phyloP scores from a whole-genome alignment of 176 grass and related monocot genomes.

The Aegilops umbellulata region DNA sequence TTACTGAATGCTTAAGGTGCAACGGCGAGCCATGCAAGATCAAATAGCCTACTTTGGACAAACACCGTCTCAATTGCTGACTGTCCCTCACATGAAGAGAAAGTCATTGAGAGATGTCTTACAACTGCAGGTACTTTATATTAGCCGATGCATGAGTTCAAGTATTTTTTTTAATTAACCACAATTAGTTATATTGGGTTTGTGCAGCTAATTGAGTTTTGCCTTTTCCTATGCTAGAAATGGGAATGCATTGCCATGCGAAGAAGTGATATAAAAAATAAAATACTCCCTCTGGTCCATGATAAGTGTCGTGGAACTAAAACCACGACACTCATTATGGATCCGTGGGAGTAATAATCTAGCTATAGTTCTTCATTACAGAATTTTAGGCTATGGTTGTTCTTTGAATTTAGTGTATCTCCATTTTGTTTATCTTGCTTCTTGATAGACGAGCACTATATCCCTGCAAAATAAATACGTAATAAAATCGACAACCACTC shows the following conservation, averaged over 20 bases:
- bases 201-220: slow-evolving; percentile 11
- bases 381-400: neutral
- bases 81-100: slow-evolving; percentile 74
- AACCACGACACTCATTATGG: too few species aligned
- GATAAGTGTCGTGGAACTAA: too few species aligned
- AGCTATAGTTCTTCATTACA: neutral
- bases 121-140: slow-evolving; percentile 77
- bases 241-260: neutral
- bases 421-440: slow-evolving; percentile 27
- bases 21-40: slow-evolving; percentile 91
- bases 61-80: slow-evolving; percentile 91
- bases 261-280: slow-evolving; percentile 14
- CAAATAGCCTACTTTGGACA: slow-evolving; percentile 99
- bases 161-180: neutral
- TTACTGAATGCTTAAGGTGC: slow-evolving; percentile 52
- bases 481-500: neutral
- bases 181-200: slow-evolving; percentile 18
- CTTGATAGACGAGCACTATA: neutral
- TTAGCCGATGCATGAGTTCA: slow-evolving; percentile 15
- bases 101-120: slow-evolving; percentile 76
- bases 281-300: too few species aligned
- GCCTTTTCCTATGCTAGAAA: slow-evolving; percentile 17
- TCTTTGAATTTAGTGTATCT: slow-evolving; percentile 3
- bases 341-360: neutral
- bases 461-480: neutral